Base-by-base conservation (phyloP, 106 monocot species). In the Dendrobium catenatum region DNA sequence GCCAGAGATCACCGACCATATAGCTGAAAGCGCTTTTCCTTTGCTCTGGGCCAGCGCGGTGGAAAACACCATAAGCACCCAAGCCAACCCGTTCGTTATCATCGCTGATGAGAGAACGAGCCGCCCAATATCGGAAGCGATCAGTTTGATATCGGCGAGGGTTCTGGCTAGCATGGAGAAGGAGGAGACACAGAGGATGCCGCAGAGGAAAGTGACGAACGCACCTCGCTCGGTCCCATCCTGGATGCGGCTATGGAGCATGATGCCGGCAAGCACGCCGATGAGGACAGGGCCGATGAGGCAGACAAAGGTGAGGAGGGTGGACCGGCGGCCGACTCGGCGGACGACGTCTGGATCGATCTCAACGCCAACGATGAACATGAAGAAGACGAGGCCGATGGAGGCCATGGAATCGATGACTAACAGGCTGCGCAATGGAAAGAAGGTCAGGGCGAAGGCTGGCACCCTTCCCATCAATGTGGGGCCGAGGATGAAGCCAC, bases 1-100 rank as follows among this genome's bases (percentile, higher is more conserved):
- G 40, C 86, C 88, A 19, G 88, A 84, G 18, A 83, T 29, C 2
- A 91, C 22, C 19, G 81, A 75, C 86, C 79, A 83, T 0, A 83
- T 42, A 13, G 85, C 59, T 0, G 80, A 46, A 7, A 75, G 10
- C 47, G 44, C 73, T 13, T 47, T 37, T 42, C 77, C 75, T 29
- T 73, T 56, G 59, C 43, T 49, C 19, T 82, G 75, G 2, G 77
- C 47, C 26, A 87, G 68, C 20, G 91, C 74, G 77, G 86, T 81
- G 77, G 87, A 77, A 5, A 89, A 44, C 1, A 83, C 54, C 33
- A 91, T 83, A 7, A 91, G 85, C 11, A 82, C 26, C 91, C 89
- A 91, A 2, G 85, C 82, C 42, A 76, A 44, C 42, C 76, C 75
- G 81, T 87, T 85, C 58, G 43, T 79, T 77, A 85, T 51, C 29